Evolutionary conservation across 1,284 basidiomycete species (phyloP).

Genomic region (Austroboletus niveus): DNA sequence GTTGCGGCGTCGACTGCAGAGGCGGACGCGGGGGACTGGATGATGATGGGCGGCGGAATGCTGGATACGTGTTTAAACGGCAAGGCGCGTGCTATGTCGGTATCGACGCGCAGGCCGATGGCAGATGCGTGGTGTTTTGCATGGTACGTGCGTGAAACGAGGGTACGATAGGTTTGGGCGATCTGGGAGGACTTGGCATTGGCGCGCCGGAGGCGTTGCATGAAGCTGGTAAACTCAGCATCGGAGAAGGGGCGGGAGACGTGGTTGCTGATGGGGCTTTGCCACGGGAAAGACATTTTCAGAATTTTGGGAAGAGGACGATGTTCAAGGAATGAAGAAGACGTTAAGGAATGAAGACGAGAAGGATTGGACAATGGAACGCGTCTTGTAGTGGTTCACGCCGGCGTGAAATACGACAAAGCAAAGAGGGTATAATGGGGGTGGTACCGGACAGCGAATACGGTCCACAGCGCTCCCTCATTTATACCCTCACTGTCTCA

Average conservation of each 20-base stretch:
- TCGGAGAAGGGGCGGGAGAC: slow-evolving; percentile 25
- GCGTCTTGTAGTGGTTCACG: slow-evolving; percentile 9
- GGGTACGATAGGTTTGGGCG: slow-evolving; percentile 36
- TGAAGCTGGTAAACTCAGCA: slow-evolving; percentile 36
- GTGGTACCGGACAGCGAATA: slow-evolving; percentile 8
- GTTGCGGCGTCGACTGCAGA: neutral
- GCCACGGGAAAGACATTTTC: neutral
- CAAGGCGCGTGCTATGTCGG: slow-evolving; percentile 39
- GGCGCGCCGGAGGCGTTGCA: slow-evolving; percentile 39
- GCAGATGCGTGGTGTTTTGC: slow-evolving; percentile 44
- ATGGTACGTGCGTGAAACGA: slow-evolving; percentile 36
- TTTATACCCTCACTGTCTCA: slow-evolving; percentile 9
- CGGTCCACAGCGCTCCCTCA: neutral
- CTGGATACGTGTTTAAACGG: slow-evolving; percentile 38
- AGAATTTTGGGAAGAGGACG: neutral
- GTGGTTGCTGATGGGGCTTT: slow-evolving; percentile 16
- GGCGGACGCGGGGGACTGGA: slow-evolving; percentile 15
- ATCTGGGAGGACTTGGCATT: slow-evolving; percentile 40
- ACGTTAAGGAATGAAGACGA: no score
- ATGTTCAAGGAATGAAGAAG: no score
- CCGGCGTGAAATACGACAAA: slow-evolving; percentile 18
- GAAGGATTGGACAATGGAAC: no score
- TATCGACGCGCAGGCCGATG: slow-evolving; percentile 44
- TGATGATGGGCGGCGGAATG: slow-evolving; percentile 45
- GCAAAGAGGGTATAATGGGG: neutral